These are phyloP conservation scores for Pueraria montana DNA, from an alignment of 306 rosid genomes.

Conservation along the genomic window DNA sequence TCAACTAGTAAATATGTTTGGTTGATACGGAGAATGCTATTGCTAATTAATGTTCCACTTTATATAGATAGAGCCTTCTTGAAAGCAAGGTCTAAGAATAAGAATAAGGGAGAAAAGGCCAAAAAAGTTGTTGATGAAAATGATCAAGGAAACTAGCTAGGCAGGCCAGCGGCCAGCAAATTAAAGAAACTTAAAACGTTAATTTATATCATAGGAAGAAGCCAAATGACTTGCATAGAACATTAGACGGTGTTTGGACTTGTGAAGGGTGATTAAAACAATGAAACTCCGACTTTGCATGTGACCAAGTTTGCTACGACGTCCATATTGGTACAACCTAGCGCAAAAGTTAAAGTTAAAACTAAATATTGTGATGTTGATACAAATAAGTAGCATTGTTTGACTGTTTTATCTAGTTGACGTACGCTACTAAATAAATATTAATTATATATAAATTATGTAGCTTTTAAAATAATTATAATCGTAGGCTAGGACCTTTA, in stretches of 20 bases:
- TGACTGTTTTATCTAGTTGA: too few relatives aligned
- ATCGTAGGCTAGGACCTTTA: too few relatives aligned
- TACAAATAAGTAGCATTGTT: too few relatives aligned
- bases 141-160: background rate
- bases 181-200: background rate
- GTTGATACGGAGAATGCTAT: background rate
- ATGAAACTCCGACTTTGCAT: background rate
- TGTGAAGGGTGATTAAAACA: slow-evolving; percentile 10
- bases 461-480: too few relatives aligned
- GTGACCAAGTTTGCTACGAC: background rate
- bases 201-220: background rate
- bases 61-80: background rate
- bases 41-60: background rate
- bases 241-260: background rate
- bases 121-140: background rate
- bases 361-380: too few relatives aligned
- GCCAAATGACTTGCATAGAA: slow-evolving; percentile 44
- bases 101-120: background rate
- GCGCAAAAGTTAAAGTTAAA: background rate
- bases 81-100: background rate
- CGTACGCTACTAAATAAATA: too few relatives aligned
- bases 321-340: background rate
- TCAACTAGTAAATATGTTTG: background rate
- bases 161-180: background rate
- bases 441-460: too few relatives aligned